phyloP scores from a whole-genome alignment of 2,329 filamentous ascomycete genomes.

The Penicillium sp. region DNA sequence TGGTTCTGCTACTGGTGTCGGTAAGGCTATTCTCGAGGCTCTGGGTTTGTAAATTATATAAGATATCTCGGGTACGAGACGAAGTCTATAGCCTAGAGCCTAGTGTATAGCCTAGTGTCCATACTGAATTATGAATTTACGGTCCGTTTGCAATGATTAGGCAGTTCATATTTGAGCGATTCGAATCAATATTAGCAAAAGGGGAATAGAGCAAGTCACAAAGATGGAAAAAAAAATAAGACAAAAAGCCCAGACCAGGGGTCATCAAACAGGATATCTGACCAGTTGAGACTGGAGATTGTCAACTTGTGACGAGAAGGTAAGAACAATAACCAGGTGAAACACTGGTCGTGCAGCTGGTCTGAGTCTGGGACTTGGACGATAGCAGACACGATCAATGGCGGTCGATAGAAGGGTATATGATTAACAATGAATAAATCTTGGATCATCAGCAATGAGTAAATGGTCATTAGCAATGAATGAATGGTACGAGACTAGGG shows the following conservation, averaged over 20 bases:
- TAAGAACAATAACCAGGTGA: neutral
- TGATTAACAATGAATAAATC: constrained; percentile 8
- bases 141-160: neutral
- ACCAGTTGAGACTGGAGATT: constrained; percentile 1
- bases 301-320: constrained; percentile 1
- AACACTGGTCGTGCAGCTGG: no score
- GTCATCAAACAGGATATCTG: constrained; percentile 2
- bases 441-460: constrained; percentile 9
- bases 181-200: constrained; percentile 26
- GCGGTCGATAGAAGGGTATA: constrained; percentile 15
- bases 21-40: constrained; percentile 46
- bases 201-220: constrained; percentile 35
- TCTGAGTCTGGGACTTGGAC: neutral
- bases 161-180: constrained; percentile 22
- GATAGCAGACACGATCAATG: constrained; percentile 10
- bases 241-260: neutral
- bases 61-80: neutral
- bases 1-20: constrained; percentile 45
- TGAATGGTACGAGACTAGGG: neutral
- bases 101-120: no score
- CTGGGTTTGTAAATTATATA: constrained; percentile 20
- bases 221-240: constrained; percentile 6
- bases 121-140: no score
- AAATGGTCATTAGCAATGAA: constrained; percentile 2
- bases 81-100: no score